Base-by-base conservation (phyloP, 192 early-diverging fungal genomes). In the Rhizoclosmatium globosum region DNA sequence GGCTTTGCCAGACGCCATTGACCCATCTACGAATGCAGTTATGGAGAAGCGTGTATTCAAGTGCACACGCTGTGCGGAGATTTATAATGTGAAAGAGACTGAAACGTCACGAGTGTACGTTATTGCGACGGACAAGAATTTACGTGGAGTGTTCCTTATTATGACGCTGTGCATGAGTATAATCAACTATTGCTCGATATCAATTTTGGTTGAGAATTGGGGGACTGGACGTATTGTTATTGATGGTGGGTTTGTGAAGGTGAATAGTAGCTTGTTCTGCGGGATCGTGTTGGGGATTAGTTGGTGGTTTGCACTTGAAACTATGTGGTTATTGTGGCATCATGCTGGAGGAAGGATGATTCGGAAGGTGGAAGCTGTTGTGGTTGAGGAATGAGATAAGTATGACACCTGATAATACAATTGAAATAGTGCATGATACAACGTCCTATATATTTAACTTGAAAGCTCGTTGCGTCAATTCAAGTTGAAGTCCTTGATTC, bases 1-100 rank as follows among this genome's bases (percentile, higher is more conserved):
- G 15, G 44, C 41, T 23, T 59, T 82, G 2, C 82, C 81, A 15
- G 39, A 47, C 31, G 3, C 31, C 60, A 21, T 4, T 9, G 21
- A 9, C 7, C 4, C 61, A 11, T n/a, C 39, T 7, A n/a, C 39
- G 39, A 7, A 4, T 9, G n/a, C 61, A 64, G 61, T n/a, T n/a
- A 50, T 50, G 48, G 48, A 50, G 4, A 15, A 50, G n/a, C n/a
- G n/a, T n/a, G n/a, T n/a, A n/a, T 82, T 84, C 73, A 43, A 59
- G 11, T 88, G 85, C 82, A 85, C 83, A 17, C 81, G 87, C 46
- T 87, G 86, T 61, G 23, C 50, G 4, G 81, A 87, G 44, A 79
- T 81, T 15, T 86, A 86, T 64, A 46, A 1, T 21, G 84, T 86
- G 44, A 42, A 17, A 1, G 57, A 41, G 31, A 69, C 17, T 39